Conservation (phyloP, 805 yeast genomes). For the Lipomyces starkeyi region DNA sequence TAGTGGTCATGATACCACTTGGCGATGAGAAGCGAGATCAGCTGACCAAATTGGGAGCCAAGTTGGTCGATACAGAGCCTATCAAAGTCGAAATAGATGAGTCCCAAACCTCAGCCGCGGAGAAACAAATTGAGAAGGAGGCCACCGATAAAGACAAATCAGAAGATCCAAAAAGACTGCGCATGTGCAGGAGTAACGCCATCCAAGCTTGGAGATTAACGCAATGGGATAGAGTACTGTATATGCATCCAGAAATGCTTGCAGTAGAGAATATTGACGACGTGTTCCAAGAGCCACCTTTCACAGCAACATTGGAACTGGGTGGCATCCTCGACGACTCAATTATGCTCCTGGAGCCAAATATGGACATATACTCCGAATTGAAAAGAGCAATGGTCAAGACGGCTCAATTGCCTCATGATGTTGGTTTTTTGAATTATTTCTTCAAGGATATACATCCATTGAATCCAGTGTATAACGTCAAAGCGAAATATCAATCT, state of each 20-base stretch:
- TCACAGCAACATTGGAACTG: slow-evolving; percentile 33
- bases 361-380: slow-evolving; percentile 29
- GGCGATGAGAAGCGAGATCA: slow-evolving; percentile 24
- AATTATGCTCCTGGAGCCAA: slow-evolving; percentile 33
- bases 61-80: slow-evolving; percentile 29
- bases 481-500: slow-evolving; percentile 27
- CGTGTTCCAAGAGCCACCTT: slow-evolving; percentile 30
- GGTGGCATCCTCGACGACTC: slow-evolving; percentile 36
- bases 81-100: slow-evolving; percentile 24
- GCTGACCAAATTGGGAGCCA: slow-evolving; percentile 31
- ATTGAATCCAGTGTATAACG: slow-evolving; percentile 35
- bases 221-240: slow-evolving; percentile 31
- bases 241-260: slow-evolving; percentile 33
- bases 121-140: slow-evolving; percentile 20
- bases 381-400: slow-evolving; percentile 24
- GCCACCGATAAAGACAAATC: slow-evolving; percentile 8
- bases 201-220: slow-evolving; percentile 36
- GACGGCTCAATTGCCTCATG: slow-evolving; percentile 24
- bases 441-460: slow-evolving; percentile 32
- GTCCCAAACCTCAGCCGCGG: slow-evolving; percentile 17
- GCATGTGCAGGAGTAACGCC: slow-evolving; percentile 26
- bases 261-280: slow-evolving; percentile 31
- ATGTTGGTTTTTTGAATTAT: slow-evolving; percentile 30
- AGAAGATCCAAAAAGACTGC: slow-evolving; percentile 7
- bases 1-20: slow-evolving; percentile 27